These are phyloP conservation scores for Dimargaris xerosporica DNA, from an alignment of 192 early-diverging fungal species.

Conservation along the genomic window DNA sequence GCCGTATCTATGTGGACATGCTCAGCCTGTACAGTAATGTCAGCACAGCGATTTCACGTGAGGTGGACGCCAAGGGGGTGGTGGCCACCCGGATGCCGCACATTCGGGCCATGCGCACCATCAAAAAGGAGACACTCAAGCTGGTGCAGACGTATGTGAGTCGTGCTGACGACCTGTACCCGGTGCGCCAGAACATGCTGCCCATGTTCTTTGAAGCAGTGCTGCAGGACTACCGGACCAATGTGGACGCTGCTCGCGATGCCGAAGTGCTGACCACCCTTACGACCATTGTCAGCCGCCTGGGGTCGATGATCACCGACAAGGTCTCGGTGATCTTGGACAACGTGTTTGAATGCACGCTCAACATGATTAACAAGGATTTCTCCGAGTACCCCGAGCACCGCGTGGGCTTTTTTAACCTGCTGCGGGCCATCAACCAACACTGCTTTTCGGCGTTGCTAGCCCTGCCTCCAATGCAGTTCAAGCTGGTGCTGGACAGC, in stretches of 20 bases:
- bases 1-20: conserved; percentile 78
- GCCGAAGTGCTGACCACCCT: conserved; percentile 90
- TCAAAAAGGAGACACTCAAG: conserved; percentile 91
- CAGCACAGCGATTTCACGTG: conserved; percentile 65
- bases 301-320: conserved; percentile 67
- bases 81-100: conserved; percentile 86
- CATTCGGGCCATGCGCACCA: conserved; percentile 77
- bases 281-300: conserved; percentile 66
- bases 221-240: conserved; percentile 72
- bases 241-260: conserved; percentile 79
- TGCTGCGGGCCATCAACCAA: conserved; percentile 80
- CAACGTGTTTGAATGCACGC: conserved; percentile 87
- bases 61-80: conserved; percentile 54
- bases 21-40: conserved; percentile 84
- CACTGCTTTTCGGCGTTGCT: conserved; percentile 89
- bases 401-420: conserved; percentile 84
- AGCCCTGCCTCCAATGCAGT: conserved; percentile 64
- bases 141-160: conserved; percentile 87
- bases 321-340: conserved; percentile 77
- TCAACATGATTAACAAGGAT: conserved; percentile 99
- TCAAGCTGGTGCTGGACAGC: conserved; percentile 87
- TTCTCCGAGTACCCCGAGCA: conserved; percentile 96
- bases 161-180: conserved; percentile 70
- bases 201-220: conserved; percentile 84
- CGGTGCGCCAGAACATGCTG: conserved; percentile 72